Percentiles rank a stretch among this genome's conserved stretches.
Evolutionary conservation across 768 basidiomycete genomes (phyloP).

Genomic region (Boletus rufocinnamomeus): DNA sequence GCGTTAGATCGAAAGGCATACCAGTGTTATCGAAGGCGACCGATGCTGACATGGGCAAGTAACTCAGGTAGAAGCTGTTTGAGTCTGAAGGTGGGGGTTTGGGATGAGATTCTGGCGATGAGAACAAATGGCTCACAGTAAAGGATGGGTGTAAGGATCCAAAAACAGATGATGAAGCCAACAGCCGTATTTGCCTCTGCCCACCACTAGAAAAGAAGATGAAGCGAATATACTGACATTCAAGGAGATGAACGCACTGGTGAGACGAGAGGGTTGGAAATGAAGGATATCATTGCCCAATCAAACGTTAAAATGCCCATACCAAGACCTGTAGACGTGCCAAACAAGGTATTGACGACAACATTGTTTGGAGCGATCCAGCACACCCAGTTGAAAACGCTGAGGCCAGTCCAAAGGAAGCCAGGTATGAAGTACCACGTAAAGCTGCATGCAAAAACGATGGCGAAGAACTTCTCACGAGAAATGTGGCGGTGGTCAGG

Average conservation of each 20-base stretch:
- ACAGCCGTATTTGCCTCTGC: conserved; percentile 71
- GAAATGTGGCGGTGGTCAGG: conserved; percentile 70
- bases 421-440: conserved; percentile 82
- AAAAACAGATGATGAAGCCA: conserved; percentile 68
- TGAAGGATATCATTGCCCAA: conserved; percentile 78
- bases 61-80: conserved; percentile 66
- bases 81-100: conserved; percentile 51
- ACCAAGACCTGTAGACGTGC: conserved; percentile 71
- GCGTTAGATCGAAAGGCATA: conserved; percentile 57
- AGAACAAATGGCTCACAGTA: conserved; percentile 57
- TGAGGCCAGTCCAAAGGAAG: conserved; percentile 81
- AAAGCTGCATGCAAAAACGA: conserved; percentile 58
- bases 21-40: conserved; percentile 77
- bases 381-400: conserved; percentile 88
- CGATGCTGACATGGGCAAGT: conserved; percentile 72
- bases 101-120: neutral
- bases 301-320: conserved; percentile 86
- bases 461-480: conserved; percentile 77
- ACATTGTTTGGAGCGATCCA: conserved; percentile 86
- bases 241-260: conserved; percentile 54
- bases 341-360: conserved; percentile 72
- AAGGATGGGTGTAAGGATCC: conserved; percentile 72
- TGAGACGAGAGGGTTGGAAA: conserved; percentile 76
- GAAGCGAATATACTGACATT: conserved; percentile 2
- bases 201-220: conserved; percentile 65